Conservation (phyloP, 2,329 filamentous ascomycete species). For the Anisogramma anomala region DNA sequence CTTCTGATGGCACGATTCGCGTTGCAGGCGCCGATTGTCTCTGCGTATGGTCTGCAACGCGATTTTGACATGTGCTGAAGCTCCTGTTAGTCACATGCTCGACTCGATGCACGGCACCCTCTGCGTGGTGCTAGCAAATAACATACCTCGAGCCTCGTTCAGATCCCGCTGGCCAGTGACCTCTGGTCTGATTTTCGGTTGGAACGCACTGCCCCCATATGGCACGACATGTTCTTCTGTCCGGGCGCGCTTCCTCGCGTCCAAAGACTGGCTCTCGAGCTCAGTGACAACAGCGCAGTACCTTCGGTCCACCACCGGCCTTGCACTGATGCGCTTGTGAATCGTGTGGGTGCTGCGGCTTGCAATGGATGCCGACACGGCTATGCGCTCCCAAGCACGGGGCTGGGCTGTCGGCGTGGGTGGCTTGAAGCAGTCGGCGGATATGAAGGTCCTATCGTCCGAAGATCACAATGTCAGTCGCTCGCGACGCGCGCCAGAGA, state of each 20-base stretch:
- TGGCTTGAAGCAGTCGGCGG: conserved; percentile 18
- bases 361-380: conserved; percentile 16
- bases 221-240: conserved; percentile 21
- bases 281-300: conserved; percentile 20
- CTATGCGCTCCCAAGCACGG: conserved; percentile 22
- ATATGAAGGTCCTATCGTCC: conserved; percentile 18
- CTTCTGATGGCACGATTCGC: not conserved
- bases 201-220: conserved; percentile 24
- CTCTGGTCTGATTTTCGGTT: conserved; percentile 12
- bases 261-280: conserved; percentile 23
- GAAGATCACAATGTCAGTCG: not conserved
- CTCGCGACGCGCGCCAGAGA: not conserved
- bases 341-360: conserved; percentile 17
- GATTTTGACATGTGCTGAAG: conserved; percentile 5
- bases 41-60: conserved; percentile 5
- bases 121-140: no score
- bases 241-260: conserved; percentile 26
- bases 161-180: conserved; percentile 15
- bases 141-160: conserved; percentile 19
- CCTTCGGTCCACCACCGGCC: conserved; percentile 2
- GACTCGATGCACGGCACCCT: no score
- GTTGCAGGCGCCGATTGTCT: conserved; percentile 6
- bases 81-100: no score
- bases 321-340: conserved; percentile 23
- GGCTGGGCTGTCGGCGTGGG: conserved; percentile 16